phyloP scores from a whole-genome alignment of 768 basidiomycete species.

The Dacryopinax spathularia region DNA sequence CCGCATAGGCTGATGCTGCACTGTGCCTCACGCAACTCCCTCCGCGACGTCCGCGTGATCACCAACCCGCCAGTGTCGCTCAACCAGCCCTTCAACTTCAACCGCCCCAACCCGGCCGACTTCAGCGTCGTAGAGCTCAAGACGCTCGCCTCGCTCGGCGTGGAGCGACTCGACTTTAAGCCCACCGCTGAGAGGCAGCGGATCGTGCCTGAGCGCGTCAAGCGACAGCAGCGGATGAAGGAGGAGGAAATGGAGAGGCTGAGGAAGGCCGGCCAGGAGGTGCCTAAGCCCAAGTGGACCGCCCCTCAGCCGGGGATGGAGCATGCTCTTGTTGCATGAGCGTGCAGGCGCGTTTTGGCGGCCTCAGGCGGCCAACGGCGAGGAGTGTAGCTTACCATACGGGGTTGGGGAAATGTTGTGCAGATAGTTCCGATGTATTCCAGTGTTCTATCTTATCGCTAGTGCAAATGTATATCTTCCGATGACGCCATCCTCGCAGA shows the following conservation, averaged over 20 bases:
- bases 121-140: conserved; percentile 40
- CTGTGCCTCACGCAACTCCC: conserved; percentile 43
- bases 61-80: conserved; percentile 51
- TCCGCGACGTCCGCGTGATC: conserved; percentile 45
- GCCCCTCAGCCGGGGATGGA: neutral
- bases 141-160: conserved; percentile 40
- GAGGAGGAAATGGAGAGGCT: neutral
- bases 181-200: conserved; percentile 34
- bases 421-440: too few species aligned
- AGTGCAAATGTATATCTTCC: too few species aligned
- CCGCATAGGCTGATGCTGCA: conserved; percentile 37
- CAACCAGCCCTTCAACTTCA: conserved; percentile 42
- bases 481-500: too few species aligned
- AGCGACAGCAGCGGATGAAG: conserved; percentile 20
- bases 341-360: too few species aligned
- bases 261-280: neutral
- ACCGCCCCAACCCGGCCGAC: conserved; percentile 30
- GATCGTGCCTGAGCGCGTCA: conserved; percentile 35
- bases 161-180: conserved; percentile 33
- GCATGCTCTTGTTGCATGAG: neutral
- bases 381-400: neutral
- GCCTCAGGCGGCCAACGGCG: neutral
- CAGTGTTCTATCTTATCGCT: neutral
- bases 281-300: neutral
- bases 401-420: neutral